Evolutionary conservation across 164 flowering plant species (phyloP), one percentile per base, ranked within the genome.

Genomic region (Magnolia officinalis): DNA sequence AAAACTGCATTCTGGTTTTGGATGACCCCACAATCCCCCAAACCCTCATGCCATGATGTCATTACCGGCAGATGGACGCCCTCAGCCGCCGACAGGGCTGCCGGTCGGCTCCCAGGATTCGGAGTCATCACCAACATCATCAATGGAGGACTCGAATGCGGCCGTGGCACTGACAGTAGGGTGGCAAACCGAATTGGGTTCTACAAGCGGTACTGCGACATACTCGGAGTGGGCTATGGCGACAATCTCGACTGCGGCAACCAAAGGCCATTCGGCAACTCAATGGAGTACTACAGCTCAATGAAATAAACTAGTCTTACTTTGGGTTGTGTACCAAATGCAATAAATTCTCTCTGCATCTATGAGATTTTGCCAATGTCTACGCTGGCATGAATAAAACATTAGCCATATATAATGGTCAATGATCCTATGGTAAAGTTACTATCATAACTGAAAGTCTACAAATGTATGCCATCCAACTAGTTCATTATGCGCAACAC

Each of bases 111-210:
- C 0, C 74, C 86, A 0, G 86, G 87, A 1, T 87, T 76, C 37
- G 87, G 86, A 9, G 83, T 78, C 24, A 71, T 77, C 76, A 87
- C 89, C 37, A 87, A 85, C 84, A 86, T 86, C 55, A 86, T 86
- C 74, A 86, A 83, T 19, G 89, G 89, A 18, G 87, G 85, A 5
- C 8, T 85, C 14, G 86, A 87, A 69, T 87, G 89, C 82, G 71
- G 71, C 24, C 50, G 19, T 50, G 75, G 75, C 10, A 8, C 1
- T 14, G 29, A 65, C 24, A 23, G 8, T 66, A n/a, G 50, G 19
- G 77, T 75, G n/a, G 71, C 71, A 0, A 50, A 50, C 49, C 61
- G 77, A 20, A 65, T 75, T 4, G 77, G 71, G 24, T 75, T 66
- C 61, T 75, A 66, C 31, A 50, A 75, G 77, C 20, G 71, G n/a